phyloP scores from a whole-genome alignment of 2,329 filamentous ascomycete species.

The Aspergillus clavatus region DNA sequence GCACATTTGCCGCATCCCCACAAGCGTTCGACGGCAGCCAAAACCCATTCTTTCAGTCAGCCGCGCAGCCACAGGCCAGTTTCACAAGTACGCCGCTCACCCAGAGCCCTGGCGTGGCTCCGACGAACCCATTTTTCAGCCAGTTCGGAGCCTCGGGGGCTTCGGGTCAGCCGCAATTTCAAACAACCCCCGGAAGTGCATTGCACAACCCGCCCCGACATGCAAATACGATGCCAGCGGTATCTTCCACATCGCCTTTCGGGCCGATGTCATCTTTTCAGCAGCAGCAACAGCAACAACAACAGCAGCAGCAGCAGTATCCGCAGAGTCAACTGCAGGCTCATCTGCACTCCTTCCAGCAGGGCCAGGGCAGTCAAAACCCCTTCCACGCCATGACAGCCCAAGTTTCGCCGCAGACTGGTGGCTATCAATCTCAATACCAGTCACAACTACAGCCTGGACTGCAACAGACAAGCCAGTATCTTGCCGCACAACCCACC shows the following conservation, averaged over 20 bases:
- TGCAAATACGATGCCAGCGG: conserved; percentile 37
- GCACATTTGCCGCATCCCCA: conserved; percentile 30
- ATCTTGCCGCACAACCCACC: conserved; percentile 38
- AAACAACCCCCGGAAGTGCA: conserved; percentile 14
- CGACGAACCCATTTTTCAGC: conserved; percentile 35
- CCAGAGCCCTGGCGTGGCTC: conserved; percentile 21
- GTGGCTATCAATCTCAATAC: conserved; percentile 24
- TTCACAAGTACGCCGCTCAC: conserved; percentile 21
- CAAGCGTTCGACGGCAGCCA: conserved; percentile 31
- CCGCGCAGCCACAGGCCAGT: conserved; percentile 23
- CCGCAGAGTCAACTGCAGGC: conserved; percentile 20
- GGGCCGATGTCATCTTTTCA: conserved; percentile 25
- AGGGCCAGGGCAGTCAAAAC: conserved; percentile 24
- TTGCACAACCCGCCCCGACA: conserved; percentile 26
- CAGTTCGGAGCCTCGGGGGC: conserved; percentile 21
- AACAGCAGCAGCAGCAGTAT: conserved; percentile 18
- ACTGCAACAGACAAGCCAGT: conserved; percentile 21
- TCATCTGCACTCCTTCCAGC: conserved; percentile 15
- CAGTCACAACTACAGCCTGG: conserved; percentile 13
- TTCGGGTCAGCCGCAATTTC: conserved; percentile 17
- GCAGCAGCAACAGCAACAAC: conserved; percentile 21
- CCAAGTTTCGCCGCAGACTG: conserved; percentile 21
- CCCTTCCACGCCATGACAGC: conserved; percentile 30
- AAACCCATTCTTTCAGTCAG: conserved; percentile 43
- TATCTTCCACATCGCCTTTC: conserved; percentile 31